phyloP scores from a whole-genome alignment of 108 stramenopile genomes.

The Nitzschia sp. region DNA sequence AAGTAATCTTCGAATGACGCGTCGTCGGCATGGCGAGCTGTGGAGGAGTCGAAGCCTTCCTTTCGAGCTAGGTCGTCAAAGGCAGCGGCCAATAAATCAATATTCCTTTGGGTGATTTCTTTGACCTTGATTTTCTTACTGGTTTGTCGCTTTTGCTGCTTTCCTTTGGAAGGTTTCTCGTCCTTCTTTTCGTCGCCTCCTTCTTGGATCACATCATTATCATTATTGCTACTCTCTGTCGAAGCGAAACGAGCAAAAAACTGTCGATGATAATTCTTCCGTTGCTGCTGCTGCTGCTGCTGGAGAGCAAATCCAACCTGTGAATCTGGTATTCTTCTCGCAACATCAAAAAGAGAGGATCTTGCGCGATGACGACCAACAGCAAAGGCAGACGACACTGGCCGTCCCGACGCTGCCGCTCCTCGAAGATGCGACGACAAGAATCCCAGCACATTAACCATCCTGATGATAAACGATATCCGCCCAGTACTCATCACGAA shows the following conservation, averaged over 20 bases:
- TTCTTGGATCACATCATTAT: no score
- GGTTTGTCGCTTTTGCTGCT: neutral
- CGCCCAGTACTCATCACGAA: neutral
- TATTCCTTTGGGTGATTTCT: slow-evolving; percentile 16
- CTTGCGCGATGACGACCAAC: neutral
- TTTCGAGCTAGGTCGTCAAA: slow-evolving; percentile 86
- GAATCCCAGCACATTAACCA: neutral
- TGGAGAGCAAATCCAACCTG: no score
- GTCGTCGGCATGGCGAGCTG: slow-evolving; percentile 59
- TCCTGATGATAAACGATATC: neutral
- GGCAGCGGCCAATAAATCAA: slow-evolving; percentile 50
- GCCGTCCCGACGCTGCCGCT: neutral
- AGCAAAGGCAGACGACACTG: neutral
- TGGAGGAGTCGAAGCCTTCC: slow-evolving; percentile 76
- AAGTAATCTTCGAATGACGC: slow-evolving; percentile 81
- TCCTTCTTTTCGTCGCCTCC: neutral
- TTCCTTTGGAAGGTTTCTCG: neutral
- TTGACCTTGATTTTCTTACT: slow-evolving; percentile 21
- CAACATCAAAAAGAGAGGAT: no score
- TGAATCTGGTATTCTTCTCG: no score
- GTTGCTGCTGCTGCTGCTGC: no score
- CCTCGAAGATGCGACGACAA: neutral
- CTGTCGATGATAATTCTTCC: no score
- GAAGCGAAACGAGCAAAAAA: no score
- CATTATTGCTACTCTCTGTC: no score